A percentile compares a stretch with the other conserved stretches of the same genome.
phyloP scores from a whole-genome alignment of 805 yeast genomes.

The Yarrowia sp. region DNA sequence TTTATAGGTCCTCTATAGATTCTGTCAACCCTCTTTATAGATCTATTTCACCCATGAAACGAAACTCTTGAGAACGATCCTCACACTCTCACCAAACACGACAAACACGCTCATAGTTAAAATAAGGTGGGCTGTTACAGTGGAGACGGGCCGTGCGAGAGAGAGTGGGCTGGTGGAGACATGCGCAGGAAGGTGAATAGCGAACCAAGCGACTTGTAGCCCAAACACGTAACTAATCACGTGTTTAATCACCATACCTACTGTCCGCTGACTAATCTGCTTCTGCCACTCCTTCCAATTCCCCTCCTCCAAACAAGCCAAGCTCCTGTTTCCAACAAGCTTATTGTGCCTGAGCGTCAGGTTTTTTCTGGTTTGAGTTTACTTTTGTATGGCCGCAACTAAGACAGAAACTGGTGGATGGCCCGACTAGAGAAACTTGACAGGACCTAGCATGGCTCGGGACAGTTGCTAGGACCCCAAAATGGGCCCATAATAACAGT shows the following conservation, averaged over 20 bases:
- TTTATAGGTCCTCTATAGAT: no score
- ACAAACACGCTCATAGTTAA: not conserved
- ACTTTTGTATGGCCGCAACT: not conserved
- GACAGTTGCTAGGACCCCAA: no score
- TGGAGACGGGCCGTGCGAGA: not conserved
- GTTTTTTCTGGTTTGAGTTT: not conserved
- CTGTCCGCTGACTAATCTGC: not conserved
- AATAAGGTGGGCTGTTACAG: not conserved
- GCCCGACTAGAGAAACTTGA: not conserved
- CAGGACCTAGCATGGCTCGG: no score
- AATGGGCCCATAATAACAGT: no score
- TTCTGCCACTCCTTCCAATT: not conserved
- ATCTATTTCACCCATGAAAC: no score
- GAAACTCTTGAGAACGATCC: no score
- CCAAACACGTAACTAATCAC: no score
- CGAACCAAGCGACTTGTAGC: no score
- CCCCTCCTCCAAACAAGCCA: not conserved
- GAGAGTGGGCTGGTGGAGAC: not conserved
- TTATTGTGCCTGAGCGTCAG: not conserved
- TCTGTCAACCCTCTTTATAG: no score
- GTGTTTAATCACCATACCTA: no score
- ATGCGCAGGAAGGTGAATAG: no score
- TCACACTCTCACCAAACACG: no score
- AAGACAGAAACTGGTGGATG: not conserved
- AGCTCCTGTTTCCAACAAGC: not conserved